Conservation (phyloP, 2,329 filamentous ascomycete genomes). For the Penicillium corylophilum region DNA sequence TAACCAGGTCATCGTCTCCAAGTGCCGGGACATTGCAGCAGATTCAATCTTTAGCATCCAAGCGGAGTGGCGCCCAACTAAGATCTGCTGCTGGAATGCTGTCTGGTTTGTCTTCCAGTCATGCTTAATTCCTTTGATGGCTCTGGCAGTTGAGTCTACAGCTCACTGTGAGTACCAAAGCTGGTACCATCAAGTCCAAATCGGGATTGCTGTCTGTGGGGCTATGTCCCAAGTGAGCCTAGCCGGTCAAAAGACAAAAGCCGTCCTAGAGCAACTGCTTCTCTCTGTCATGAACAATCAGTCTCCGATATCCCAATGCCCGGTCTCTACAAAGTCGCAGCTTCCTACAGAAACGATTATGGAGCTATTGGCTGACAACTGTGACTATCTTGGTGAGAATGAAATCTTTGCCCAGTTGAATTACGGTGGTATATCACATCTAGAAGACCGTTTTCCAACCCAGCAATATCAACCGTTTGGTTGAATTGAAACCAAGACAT, state of each 20-base stretch:
- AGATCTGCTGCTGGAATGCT: conserved; percentile 10
- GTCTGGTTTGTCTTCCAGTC: conserved; percentile 5
- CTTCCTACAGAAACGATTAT: conserved; percentile 1
- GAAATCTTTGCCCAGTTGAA: background rate
- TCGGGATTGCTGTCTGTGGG: conserved; percentile 4
- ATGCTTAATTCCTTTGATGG: conserved; percentile 6
- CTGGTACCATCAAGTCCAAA: conserved; percentile 9
- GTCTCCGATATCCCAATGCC: background rate
- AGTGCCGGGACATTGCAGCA: conserved; percentile 5
- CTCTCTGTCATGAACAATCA: background rate
- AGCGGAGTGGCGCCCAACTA: conserved; percentile 8
- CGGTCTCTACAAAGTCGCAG: background rate
- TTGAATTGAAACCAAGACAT: background rate
- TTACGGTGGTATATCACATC: background rate
- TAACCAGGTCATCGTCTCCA: conserved; percentile 1
- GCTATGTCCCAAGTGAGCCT: conserved; percentile 9
- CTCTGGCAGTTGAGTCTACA: background rate
- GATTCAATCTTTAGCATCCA: conserved; percentile 8
- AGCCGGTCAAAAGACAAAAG: conserved; percentile 5
- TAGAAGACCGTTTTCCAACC: conserved; percentile 3
- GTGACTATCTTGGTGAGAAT: background rate
- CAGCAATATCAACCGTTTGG: background rate
- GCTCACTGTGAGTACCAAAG: conserved; percentile 1
- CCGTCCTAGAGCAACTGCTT: conserved; percentile 38
- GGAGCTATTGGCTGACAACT: conserved; percentile 1